Evolutionary conservation across 2,329 filamentous ascomycete species (phyloP), one percentile per base, ranked within the genome.

Genomic region (Arachnomyces sp.): DNA sequence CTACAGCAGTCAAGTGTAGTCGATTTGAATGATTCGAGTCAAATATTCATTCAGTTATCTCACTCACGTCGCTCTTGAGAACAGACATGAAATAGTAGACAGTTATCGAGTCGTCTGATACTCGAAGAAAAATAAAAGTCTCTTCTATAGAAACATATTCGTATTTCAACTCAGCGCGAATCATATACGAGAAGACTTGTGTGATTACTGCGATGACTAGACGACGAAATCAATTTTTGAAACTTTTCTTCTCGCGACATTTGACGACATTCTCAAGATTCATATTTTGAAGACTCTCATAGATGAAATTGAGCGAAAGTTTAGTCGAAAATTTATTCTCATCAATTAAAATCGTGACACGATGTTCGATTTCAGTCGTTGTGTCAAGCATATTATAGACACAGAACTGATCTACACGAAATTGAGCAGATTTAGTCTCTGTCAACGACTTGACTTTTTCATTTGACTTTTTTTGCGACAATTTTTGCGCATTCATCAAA

Each of bases 141-240:
- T 72, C 62, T 15, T 64, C 63, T 1, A 63, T 72, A 11, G 56
- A 61, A 29, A 73, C 40, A 17, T 60, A 55, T 11, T 69, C 60
- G 44, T 68, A 70, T 40, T 67, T 59, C 5, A 71, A 54, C 0
- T 71, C 65, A 12, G 53, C 54, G 36, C 66, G 49, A 8, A 74
- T 61, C 61, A 75, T 75, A 49, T 73, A 72, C 28, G 68, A 61
- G 47, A 68, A 74, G 0, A 60, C 65, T 51, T 74, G 64, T 3
- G 66, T 67, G 28, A 74, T 52, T 8, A 69, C 63, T 15, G 69
- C 62, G 7, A 61, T 58, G 0, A 64, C 54, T 4, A 68, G 55
- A 43, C 50, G 60, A 39, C 65, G 59, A 13, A 60, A 60, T 28
- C 59, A 45, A 34, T 67, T 60, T 31, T 56, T 43, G 33, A 63